Evolutionary conservation across 2,329 filamentous ascomycete genomes (phyloP), one percentile per base, ranked within the genome.

Genomic region (Rutstroemia sp.): DNA sequence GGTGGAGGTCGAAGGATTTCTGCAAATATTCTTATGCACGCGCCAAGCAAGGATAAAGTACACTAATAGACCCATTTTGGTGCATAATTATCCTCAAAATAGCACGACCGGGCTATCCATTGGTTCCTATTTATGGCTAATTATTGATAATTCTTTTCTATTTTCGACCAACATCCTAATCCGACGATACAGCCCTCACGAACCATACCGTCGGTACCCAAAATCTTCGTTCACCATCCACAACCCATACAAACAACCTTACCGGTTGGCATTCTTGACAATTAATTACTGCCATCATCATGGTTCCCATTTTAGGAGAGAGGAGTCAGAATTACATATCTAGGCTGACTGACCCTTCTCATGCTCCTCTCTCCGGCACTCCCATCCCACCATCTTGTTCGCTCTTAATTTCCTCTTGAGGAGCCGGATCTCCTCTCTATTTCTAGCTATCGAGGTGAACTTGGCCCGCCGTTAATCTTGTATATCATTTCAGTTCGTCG

Each of bases 381-480:
- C 19, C 14, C 39, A 17, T 42, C 39, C 39, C 16, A 17, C 16
- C 25, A 51, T 6, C 19, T 37, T 50, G 16, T n/a, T 27, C 37
- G n/a, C 46, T 23, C 21, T 50, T 50, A 48, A 55, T 37, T 55
- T 51, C 44, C 25, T 51, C 17, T 44, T 21, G 17, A 34, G 27
- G 53, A 55, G 53, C 53, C 25, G 38, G 53, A 50, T 50, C 53
- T 51, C 46, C 38, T 45, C 21, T 21, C 14, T 21, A 37, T 21
- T 45, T 19, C 7, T 42, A 42, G 25, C 7, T n/a, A 14, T 17
- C 39, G 6, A 42, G 19, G 10, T 42, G 19, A 34, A 34, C 10
- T 34, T 34, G 30, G 9, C 12, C 30, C 14, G 12, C 30, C 12
- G 4, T 34, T 12, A 34, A 14, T 34, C 10, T 5, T 12, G 10